Percentiles rank a stretch among this genome's conserved stretches.
phyloP scores from a whole-genome alignment of 177 flowering plant species.

The Vitis hybrid region DNA sequence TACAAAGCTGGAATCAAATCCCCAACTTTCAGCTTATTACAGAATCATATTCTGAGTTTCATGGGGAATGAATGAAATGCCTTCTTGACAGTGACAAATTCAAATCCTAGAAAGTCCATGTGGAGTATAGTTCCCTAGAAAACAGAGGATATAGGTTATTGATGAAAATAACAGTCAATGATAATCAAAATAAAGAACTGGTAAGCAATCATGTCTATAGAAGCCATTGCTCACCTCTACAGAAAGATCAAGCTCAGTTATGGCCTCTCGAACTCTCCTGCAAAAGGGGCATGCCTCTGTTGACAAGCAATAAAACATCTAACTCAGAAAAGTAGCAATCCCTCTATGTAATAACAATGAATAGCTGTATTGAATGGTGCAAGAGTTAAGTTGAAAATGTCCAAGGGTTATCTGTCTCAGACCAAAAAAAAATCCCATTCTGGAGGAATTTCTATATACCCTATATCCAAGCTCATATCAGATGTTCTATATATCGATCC shows the following conservation, averaged over 20 bases:
- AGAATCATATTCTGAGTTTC: too few species aligned
- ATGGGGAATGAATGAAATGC: too few species aligned
- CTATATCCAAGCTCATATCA: too few species aligned
- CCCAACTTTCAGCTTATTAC: too few species aligned
- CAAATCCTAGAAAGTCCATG: too few species aligned
- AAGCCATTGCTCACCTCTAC: constrained; percentile 51
- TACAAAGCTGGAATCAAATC: too few species aligned
- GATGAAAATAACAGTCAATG: neutral
- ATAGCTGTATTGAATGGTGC: neutral
- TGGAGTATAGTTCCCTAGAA: too few species aligned
- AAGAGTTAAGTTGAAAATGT: neutral
- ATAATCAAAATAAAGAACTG: neutral
- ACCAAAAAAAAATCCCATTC: too few species aligned
- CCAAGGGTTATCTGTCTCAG: neutral
- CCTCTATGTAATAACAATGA: constrained; percentile 3
- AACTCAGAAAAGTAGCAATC: constrained; percentile 10
- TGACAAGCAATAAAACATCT: constrained; percentile 18
- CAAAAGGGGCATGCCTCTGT: constrained; percentile 96
- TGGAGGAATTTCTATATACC: too few species aligned
- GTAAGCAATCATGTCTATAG: neutral
- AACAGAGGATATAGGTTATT: too few species aligned
- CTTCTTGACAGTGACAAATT: too few species aligned
- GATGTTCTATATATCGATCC: too few species aligned
- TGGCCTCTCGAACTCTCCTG: constrained; percentile 79
- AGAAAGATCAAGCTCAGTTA: constrained; percentile 81